A percentile compares a stretch with the other conserved stretches of the same genome.
These are phyloP conservation scores for Phytophthora aleatoria DNA, from an alignment of 352 stramenopile species.

Conservation along the genomic window DNA sequence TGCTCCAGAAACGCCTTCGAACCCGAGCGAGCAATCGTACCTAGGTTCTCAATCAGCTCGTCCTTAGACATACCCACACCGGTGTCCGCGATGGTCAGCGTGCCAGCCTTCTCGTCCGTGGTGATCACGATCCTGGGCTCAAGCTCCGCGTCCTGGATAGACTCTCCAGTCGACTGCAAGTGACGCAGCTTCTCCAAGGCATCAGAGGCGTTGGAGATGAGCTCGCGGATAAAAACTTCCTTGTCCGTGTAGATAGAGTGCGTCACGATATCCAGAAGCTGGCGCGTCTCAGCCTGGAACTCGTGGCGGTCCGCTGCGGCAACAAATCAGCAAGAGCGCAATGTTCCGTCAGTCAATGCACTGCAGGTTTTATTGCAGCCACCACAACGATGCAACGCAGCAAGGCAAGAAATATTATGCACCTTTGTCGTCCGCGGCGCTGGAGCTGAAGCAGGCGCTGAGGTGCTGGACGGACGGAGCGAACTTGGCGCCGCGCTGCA, in stretches of 20 bases:
- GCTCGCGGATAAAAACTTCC: conserved; percentile 98
- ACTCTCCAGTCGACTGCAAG: conserved; percentile 75
- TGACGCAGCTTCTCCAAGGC: conserved; percentile 99
- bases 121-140: conserved; percentile 97
- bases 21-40: conserved; percentile 98
- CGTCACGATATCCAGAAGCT: conserved; percentile 98
- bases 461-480: conserved; percentile 43
- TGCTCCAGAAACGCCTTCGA: conserved; percentile 97
- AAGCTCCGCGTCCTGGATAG: conserved; percentile 79
- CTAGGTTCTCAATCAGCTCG: conserved; percentile 97
- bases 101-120: conserved; percentile 95
- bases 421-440: conserved; percentile 47
- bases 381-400: too few species aligned
- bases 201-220: conserved; percentile 99
- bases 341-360: background rate
- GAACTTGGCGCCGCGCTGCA: conserved; percentile 33
- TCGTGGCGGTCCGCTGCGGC: conserved; percentile 74
- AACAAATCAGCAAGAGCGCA: conserved; percentile 5
- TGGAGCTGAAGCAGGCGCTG: conserved; percentile 43
- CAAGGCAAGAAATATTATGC: background rate
- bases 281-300: conserved; percentile 96
- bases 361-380: background rate
- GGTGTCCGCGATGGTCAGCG: conserved; percentile 97
- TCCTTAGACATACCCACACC: conserved; percentile 98
- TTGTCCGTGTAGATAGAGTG: conserved; percentile 99